Evolutionary conservation across 2,329 filamentous ascomycete genomes (phyloP).

Genomic region (Penicillium paneum): DNA sequence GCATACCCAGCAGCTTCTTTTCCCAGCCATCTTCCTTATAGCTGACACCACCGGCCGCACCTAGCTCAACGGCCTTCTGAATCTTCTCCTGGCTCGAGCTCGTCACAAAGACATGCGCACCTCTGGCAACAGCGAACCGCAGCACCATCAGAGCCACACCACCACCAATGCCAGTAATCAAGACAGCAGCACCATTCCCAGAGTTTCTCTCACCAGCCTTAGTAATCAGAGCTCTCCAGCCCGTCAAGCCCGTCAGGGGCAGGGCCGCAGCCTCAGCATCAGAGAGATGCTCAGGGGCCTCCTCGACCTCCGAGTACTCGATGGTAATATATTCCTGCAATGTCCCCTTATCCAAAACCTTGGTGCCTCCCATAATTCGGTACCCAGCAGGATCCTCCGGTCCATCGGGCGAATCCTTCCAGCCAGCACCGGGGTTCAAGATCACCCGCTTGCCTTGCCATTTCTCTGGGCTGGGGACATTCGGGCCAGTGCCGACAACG

Average conservation of each 20-base stretch:
- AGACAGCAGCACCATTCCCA: constrained; percentile 63
- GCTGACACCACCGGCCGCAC: constrained; percentile 75
- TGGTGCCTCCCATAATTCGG: constrained; percentile 55
- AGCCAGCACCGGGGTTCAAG: constrained; percentile 73
- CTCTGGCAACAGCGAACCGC: constrained; percentile 71
- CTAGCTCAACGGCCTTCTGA: constrained; percentile 64
- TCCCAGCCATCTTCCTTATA: constrained; percentile 83
- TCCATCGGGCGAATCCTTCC: constrained; percentile 67
- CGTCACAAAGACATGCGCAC: constrained; percentile 77
- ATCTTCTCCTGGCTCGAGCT: constrained; percentile 74
- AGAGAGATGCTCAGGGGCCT: constrained; percentile 68
- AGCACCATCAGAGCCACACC: constrained; percentile 82
- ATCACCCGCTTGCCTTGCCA: constrained; percentile 70
- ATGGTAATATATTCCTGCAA: constrained; percentile 71
- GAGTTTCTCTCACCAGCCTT: constrained; percentile 64
- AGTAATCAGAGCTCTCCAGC: constrained; percentile 74
- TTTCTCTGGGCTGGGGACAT: constrained; percentile 47
- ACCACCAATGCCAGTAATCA: constrained; percentile 89
- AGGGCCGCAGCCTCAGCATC: constrained; percentile 76
- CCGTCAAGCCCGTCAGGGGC: constrained; percentile 81
- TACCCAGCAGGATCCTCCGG: constrained; percentile 61
- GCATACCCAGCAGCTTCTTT: constrained; percentile 59
- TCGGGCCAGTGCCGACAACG: constrained; percentile 63
- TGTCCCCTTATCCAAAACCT: constrained; percentile 63
- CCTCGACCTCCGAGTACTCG: constrained; percentile 69